Conservation (phyloP, 2,329 filamentous ascomycete species). For the Aspergillus ustus region DNA sequence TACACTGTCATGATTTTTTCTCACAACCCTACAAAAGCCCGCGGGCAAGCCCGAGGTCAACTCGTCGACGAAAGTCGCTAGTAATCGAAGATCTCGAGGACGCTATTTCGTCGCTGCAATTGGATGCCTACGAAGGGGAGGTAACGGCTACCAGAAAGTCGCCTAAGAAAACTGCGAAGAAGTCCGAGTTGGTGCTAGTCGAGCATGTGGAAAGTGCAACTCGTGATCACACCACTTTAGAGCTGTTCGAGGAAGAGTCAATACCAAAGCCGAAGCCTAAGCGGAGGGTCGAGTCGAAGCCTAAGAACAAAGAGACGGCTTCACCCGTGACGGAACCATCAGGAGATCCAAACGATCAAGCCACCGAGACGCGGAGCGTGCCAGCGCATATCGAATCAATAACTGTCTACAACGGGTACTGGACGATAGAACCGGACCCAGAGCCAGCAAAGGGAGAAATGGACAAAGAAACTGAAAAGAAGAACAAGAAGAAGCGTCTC, state of each 20-base stretch:
- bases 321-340: neutral
- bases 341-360: neutral
- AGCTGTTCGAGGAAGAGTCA: neutral
- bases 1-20: conserved; percentile 3
- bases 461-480: conserved; percentile 6
- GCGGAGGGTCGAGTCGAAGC: neutral
- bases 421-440: conserved; percentile 17
- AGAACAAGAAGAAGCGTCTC: conserved; percentile 35
- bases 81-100: conserved; percentile 26
- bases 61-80: neutral
- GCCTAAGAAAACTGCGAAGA: conserved; percentile 16
- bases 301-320: neutral
- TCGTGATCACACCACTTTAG: neutral
- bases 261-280: neutral
- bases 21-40: conserved; percentile 3
- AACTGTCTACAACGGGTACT: conserved; percentile 17
- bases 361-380: neutral
- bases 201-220: neutral
- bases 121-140: conserved; percentile 16
- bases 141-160: conserved; percentile 3
- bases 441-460: conserved; percentile 12
- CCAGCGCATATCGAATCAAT: conserved; percentile 22
- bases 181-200: neutral
- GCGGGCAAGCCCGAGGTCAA: conserved; percentile 1
- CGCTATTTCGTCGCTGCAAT: conserved; percentile 25